Evolutionary conservation across 169 alveolate genomes (phyloP).

Genomic region (Blepharisma undulans): DNA sequence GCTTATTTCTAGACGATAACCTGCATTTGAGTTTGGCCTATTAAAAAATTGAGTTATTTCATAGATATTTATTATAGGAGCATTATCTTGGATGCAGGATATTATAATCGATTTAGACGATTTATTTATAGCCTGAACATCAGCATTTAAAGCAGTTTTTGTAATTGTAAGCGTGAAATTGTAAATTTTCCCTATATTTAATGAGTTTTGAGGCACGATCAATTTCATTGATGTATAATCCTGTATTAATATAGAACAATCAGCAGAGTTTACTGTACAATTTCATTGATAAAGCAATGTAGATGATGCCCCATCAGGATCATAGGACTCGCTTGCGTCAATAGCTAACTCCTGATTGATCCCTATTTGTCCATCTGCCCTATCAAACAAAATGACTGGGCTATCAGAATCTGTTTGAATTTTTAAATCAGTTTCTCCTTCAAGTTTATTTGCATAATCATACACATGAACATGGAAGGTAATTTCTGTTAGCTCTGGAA

Average conservation of each 20-base stretch:
- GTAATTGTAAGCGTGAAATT: neutral
- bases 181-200: neutral
- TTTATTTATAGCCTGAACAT: no score
- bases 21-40: neutral
- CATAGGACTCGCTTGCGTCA: neutral
- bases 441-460: neutral
- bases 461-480: neutral
- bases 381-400: neutral
- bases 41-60: neutral
- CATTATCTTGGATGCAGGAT: neutral
- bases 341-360: neutral
- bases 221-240: neutral
- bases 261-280: neutral
- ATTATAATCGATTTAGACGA: neutral
- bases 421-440: neutral
- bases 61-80: neutral
- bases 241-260: neutral
- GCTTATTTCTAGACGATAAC: neutral
- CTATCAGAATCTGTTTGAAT: neutral
- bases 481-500: neutral
- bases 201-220: neutral
- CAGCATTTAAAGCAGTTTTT: neutral
- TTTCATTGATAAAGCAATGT: neutral
- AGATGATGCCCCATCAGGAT: neutral
- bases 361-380: neutral